A percentile compares a stretch with the other conserved stretches of the same genome.
Conservation (phyloP, 352 stramenopile genomes). For the Thraustochytrium striatum region DNA sequence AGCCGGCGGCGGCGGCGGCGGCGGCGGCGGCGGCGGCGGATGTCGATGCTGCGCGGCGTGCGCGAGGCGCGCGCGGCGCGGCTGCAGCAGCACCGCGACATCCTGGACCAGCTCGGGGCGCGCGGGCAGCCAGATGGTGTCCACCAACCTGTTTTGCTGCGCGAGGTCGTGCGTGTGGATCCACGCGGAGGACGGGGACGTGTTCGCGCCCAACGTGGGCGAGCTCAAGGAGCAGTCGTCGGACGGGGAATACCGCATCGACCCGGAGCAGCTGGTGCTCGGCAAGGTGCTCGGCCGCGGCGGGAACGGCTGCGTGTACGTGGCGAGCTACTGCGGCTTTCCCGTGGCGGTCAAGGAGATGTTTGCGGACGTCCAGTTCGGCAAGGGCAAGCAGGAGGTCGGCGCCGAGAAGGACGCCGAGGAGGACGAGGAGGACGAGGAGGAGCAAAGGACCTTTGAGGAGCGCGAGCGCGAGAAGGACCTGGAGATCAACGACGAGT, state of each 20-base stretch:
- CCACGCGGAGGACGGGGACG: conserved; percentile 7
- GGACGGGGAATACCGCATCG: conserved; percentile 32
- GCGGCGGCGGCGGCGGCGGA: no score
- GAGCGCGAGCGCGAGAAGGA: conserved; percentile 26
- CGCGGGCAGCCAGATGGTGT: background rate
- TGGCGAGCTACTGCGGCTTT: conserved; percentile 40
- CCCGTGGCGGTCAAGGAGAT: conserved; percentile 45
- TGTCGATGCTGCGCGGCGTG: background rate
- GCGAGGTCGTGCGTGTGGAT: conserved; percentile 27
- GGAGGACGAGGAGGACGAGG: background rate
- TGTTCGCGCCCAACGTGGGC: background rate
- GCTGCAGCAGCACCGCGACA: background rate
- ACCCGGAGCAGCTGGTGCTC: conserved; percentile 33
- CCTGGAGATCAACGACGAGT: conserved; percentile 10
- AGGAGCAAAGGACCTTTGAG: conserved; percentile 6
- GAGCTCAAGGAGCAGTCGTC: background rate
- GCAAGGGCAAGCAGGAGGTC: background rate
- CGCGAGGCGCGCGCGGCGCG: background rate
- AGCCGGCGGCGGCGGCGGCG: background rate
- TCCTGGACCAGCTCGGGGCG: conserved; percentile 3
- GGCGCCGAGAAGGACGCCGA: background rate
- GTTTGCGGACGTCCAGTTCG: background rate
- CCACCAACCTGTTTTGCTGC: background rate
- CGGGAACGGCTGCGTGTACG: conserved; percentile 37
- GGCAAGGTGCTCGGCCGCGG: conserved; percentile 45